phyloP scores from a whole-genome alignment of 331 rosid genomes.

The Acacia concinna region DNA sequence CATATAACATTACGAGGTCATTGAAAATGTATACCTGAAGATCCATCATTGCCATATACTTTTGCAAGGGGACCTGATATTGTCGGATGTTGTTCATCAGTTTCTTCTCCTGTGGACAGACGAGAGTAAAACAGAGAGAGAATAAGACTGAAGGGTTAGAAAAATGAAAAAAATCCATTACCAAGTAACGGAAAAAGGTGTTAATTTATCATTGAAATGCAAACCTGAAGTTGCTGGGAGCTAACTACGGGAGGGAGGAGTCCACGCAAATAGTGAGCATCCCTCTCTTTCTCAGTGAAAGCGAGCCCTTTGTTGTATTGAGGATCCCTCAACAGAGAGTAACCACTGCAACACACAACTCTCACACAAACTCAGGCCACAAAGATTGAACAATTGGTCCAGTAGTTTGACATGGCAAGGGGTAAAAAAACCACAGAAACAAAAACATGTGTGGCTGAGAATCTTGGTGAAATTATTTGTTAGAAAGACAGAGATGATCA shows the following conservation, averaged over 20 bases:
- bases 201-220: neutral
- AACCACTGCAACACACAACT: constrained; percentile 62
- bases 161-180: neutral
- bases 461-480: neutral
- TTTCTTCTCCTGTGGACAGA: constrained; percentile 63
- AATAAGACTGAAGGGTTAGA: neutral
- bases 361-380: neutral
- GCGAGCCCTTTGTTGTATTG: constrained; percentile 93
- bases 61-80: constrained; percentile 83
- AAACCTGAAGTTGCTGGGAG: constrained; percentile 85
- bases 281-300: constrained; percentile 88
- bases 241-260: constrained; percentile 73
- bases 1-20: constrained; percentile 5
- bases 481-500: neutral
- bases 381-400: neutral
- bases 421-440: neutral
- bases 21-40: constrained; percentile 66
- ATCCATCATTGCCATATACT: constrained; percentile 87
- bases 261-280: constrained; percentile 95
- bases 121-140: neutral
- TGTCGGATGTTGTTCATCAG: constrained; percentile 68
- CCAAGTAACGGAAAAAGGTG: neutral
- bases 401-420: neutral
- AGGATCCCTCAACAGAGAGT: constrained; percentile 82
- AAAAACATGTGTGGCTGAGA: neutral